Percentiles rank a stretch among this genome's conserved stretches.
Evolutionary conservation across 1,139 yeast genomes (phyloP).

Genomic region (Zygoascus sp.): DNA sequence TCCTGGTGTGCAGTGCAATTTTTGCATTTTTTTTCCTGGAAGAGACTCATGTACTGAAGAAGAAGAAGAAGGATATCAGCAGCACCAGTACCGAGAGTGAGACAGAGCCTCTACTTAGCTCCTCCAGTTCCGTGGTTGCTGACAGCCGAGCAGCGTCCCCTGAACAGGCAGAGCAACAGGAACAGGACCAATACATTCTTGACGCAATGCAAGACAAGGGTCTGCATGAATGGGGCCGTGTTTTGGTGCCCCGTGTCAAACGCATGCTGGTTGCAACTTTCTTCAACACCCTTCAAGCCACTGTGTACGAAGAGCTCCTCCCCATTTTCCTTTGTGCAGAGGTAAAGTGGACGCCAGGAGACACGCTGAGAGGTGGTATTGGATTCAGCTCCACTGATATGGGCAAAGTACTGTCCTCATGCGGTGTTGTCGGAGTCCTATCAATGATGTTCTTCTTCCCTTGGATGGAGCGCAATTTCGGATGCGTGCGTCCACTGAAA

Average conservation of each 20-base stretch:
- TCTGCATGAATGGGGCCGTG: constrained; percentile 37
- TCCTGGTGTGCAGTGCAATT: constrained; percentile 30
- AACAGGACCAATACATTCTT: constrained; percentile 3
- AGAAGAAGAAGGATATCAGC: constrained; percentile 32
- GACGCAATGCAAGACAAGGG: constrained; percentile 9
- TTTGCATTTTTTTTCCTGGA: constrained; percentile 53
- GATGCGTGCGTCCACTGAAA: constrained; percentile 45
- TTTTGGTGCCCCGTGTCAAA: constrained; percentile 22
- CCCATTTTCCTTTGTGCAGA: constrained; percentile 58
- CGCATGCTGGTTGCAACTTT: constrained; percentile 17
- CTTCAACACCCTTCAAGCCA: constrained; percentile 45
- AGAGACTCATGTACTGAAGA: constrained; percentile 47
- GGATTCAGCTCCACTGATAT: constrained; percentile 46
- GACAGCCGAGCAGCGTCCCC: neutral
- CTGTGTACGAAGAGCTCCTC: constrained; percentile 54
- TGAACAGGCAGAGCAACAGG: constrained; percentile 13
- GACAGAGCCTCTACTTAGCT: neutral
- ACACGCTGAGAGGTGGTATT: constrained; percentile 50
- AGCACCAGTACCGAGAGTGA: neutral
- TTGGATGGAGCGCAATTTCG: constrained; percentile 47
- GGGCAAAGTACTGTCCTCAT: constrained; percentile 51
- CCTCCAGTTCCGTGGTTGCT: neutral
- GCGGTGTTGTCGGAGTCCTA: constrained; percentile 55
- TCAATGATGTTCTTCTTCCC: constrained; percentile 53
- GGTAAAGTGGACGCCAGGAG: constrained; percentile 29